Conservation (phyloP, 352 stramenopile genomes). For the Globisporangium nunn region DNA sequence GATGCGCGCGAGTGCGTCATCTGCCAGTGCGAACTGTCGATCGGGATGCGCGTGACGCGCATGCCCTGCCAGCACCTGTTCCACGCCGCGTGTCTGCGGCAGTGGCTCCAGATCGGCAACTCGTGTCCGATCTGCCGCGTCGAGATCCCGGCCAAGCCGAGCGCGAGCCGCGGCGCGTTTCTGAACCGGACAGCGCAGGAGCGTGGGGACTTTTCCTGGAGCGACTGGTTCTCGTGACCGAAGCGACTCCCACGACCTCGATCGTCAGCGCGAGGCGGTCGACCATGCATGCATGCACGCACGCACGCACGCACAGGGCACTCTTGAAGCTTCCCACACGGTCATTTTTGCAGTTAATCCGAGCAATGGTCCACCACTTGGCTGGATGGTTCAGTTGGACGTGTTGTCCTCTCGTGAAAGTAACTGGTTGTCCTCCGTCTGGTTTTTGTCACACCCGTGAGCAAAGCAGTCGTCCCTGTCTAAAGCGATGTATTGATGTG, state of each 20-base stretch:
- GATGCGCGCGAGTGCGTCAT: slow-evolving; percentile 75
- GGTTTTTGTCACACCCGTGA: too few species aligned
- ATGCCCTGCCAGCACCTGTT: slow-evolving; percentile 82
- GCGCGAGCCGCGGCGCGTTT: slow-evolving; percentile 13
- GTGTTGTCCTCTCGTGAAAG: too few species aligned
- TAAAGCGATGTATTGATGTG: too few species aligned
- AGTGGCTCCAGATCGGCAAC: slow-evolving; percentile 81
- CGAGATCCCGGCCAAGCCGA: slow-evolving; percentile 54
- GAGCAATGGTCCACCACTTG: too few species aligned
- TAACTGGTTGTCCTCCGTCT: too few species aligned
- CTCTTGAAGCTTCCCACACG: too few species aligned
- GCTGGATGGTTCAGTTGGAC: too few species aligned
- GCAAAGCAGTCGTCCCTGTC: too few species aligned
- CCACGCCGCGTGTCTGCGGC: slow-evolving; percentile 64
- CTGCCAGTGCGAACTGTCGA: slow-evolving; percentile 70
- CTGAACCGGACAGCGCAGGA: slow-evolving; percentile 34
- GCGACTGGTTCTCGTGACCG: slow-evolving; percentile 67
- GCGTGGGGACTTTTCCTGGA: slow-evolving; percentile 56
- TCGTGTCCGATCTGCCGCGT: slow-evolving; percentile 80
- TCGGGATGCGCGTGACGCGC: slow-evolving; percentile 58
- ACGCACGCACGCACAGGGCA: too few species aligned
- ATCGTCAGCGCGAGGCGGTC: background rate
- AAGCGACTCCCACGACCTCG: background rate
- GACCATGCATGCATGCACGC: background rate
- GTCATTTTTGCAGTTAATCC: too few species aligned